Evolutionary conservation across 306 rosid species (phyloP), one percentile per base, ranked within the genome.

Genomic region (Pachyrhizus erosus): DNA sequence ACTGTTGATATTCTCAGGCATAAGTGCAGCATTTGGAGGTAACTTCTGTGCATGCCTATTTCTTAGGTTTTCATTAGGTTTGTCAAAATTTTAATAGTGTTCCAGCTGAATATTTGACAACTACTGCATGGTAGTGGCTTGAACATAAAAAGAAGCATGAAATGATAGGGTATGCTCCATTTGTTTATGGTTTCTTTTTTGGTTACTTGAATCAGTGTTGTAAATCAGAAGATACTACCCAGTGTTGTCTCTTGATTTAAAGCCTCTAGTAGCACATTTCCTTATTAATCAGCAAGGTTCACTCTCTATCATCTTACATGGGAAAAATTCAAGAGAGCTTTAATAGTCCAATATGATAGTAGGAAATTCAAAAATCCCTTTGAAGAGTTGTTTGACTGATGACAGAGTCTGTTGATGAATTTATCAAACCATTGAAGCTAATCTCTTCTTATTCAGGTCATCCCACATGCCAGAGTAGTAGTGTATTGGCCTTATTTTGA

Each of bases 11-110:
- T 84, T 87, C 83, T 92, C 96, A 1, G 91, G 94, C 76, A 88
- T 93, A 55, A 84, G 97, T 87, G 96, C 97, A 75, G 93, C 96
- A 81, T 93, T 93, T 84, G 99, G 97, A 87, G 98, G 98, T 96
- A 88, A 64, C 75, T 26, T 72, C 33, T 29, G 0, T 46, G 17
- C 57, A 75, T 62, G 76, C 31, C 31, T 76, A 29, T 61, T 42
- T 65, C 20, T 61, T 45, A 20, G 27, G 67, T 17, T 62, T 29
- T 46, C 29, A 26, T 20, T 55, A 60, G 58, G 27, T 15, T 5
- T 14, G 29, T 80, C 9, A 14, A 57, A 24, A 20, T 61, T 83
- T 80, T 29, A 12, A 26, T 14, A 13, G 37, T n/a, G 26, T 4
- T 18, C 29, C 24, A 1, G 54, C 43, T 55, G 51, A 65, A 70